Base-by-base conservation (phyloP, 345 rosid species). In the Arabidopsis suecica region DNA sequence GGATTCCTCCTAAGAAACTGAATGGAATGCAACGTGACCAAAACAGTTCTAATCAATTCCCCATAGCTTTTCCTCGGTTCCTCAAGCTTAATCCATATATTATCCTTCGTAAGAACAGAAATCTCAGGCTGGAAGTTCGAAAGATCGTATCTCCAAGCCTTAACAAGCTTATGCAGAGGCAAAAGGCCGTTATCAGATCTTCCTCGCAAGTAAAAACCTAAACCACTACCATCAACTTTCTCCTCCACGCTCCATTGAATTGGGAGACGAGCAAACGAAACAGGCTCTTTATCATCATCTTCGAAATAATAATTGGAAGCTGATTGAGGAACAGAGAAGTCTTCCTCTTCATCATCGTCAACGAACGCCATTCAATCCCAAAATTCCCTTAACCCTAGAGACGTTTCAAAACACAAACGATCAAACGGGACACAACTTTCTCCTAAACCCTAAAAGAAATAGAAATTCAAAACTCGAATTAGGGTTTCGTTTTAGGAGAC, bases 1-100 rank as follows among this genome's bases (percentile, higher is more conserved):
- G 88, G 93, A 60, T 92, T 87, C 65, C 81, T 69, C 74, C 79
- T 73, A 34, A 84, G 69, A 69, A 80, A 85, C 63, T 88, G 89
- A 72, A 95, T 86, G 72, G 87, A 83, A 23, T 84, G 84, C 62
- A 92, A 74, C 0, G 90, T 84, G 18, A 90, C 71, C 74, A 90
- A 78, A 66, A 83, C 74, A 6, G 83, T 82, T 84, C 91, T 83
- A 11, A 83, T 81, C 49, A 74, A 78, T n/a, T 64, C 85, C 73
- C 69, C 92, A 53, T 57, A 90, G 76, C 88, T 83, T 80, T 90
- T 95, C 88, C 95, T 88, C 2, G 97, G 93, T 79, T 87, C 90
- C 42, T 83, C 85, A 25, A 95, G 81, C 78, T 84, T 85, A 6
- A 95, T 63, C 91, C 97, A 95, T 6, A 25, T 20, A 30, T 83